These are phyloP conservation scores for Populus hybrid DNA, from an alignment of 441 rosid species.

Conservation along the genomic window DNA sequence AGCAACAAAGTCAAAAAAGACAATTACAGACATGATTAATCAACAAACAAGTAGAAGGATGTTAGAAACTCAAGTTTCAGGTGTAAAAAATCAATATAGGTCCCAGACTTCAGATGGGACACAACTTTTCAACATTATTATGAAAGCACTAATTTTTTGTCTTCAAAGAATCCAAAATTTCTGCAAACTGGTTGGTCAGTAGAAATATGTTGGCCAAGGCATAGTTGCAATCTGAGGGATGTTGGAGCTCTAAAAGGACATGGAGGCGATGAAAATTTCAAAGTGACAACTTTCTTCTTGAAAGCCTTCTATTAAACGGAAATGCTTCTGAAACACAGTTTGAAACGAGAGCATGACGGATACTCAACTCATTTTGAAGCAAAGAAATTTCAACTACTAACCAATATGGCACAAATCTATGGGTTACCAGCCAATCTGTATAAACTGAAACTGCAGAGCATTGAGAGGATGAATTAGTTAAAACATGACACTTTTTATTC, in stretches of 20 bases:
- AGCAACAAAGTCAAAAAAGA: background rate
- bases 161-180: background rate
- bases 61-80: background rate
- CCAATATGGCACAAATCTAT: background rate
- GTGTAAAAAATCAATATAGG: background rate
- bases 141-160: background rate
- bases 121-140: too few species aligned
- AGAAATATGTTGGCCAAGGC: background rate
- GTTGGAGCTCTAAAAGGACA: background rate
- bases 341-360: constrained; percentile 4
- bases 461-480: too few species aligned
- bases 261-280: background rate
- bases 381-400: background rate
- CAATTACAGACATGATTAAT: background rate
- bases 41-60: background rate
- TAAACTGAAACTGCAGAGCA: background rate
- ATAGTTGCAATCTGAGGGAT: background rate
- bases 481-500: too few species aligned
- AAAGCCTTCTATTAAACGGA: background rate
- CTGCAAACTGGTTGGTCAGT: background rate
- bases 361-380: background rate
- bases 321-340: background rate
- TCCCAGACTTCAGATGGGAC: background rate
- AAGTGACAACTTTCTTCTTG: background rate
- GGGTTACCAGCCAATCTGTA: background rate